Conservation (phyloP, 495 filamentous ascomycete genomes). For the Poronia punctata region DNA sequence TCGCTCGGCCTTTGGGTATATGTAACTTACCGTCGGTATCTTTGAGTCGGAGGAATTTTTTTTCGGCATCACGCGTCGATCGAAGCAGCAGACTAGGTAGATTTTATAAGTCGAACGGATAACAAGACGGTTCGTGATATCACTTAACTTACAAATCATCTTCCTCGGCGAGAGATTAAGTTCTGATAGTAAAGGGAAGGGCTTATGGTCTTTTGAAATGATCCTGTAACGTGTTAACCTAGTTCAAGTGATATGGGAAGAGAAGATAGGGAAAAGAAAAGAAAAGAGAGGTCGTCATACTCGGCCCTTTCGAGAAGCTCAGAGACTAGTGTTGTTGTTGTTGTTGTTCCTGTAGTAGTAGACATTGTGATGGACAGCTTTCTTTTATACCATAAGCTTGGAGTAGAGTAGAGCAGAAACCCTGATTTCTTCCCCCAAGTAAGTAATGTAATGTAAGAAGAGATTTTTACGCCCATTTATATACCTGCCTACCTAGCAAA, state of each 20-base stretch:
- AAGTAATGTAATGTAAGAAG: too few relatives aligned
- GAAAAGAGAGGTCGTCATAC: neutral
- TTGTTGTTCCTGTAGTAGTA: neutral
- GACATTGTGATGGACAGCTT: too few relatives aligned
- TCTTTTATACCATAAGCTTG: too few relatives aligned
- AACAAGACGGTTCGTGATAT: too few relatives aligned
- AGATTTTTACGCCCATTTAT: too few relatives aligned
- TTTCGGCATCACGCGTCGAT: neutral
- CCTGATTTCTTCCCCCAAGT: too few relatives aligned
- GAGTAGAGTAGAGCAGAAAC: too few relatives aligned
- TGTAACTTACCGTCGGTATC: neutral
- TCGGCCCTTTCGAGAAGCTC: constrained; percentile 1
- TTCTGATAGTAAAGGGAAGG: neutral
- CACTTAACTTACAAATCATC: constrained; percentile 7
- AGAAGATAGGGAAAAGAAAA: too few relatives aligned
- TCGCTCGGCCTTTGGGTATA: too few relatives aligned
- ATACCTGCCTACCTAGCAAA: too few relatives aligned
- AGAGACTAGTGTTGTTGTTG: neutral
- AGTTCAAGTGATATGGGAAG: too few relatives aligned
- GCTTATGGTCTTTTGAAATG: constrained; percentile 1
- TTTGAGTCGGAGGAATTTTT: neutral
- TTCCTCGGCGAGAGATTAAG: neutral
- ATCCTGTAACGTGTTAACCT: constrained; percentile 1
- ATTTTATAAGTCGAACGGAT: too few relatives aligned
- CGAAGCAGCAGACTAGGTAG: constrained; percentile 7